Conservation (phyloP, 768 basidiomycete genomes). For the Mycena sanguinolenta region DNA sequence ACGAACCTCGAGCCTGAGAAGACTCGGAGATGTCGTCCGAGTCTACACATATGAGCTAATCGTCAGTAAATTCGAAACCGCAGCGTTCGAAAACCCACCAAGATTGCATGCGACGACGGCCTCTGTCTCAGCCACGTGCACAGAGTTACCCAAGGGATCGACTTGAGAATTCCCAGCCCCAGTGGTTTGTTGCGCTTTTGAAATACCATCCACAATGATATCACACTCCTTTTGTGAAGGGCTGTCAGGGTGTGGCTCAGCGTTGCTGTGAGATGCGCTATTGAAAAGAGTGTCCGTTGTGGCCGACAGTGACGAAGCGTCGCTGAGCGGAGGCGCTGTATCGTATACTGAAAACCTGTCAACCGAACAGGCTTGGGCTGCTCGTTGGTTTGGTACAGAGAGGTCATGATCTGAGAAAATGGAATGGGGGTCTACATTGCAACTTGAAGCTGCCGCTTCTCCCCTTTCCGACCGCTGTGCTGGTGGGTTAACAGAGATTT, state of each 20-base stretch:
- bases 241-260: not conserved
- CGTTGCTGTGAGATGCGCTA: not conserved
- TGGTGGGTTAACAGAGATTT: not conserved
- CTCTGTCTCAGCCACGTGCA: no score
- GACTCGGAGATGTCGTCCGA: not conserved
- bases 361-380: not conserved
- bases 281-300: not conserved
- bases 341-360: no score
- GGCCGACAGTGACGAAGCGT: not conserved
- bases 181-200: no score
- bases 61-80: not conserved
- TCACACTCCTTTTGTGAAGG: no score
- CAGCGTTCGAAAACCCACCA: not conserved
- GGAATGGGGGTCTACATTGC: not conserved
- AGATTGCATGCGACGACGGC: not conserved
- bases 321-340: no score
- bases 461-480: not conserved
- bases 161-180: not conserved
- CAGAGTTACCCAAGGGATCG: not conserved
- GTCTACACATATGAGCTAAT: not conserved
- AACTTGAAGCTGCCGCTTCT: not conserved
- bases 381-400: not conserved
- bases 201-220: no score
- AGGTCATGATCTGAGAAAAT: not conserved
- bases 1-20: not conserved